Conservation (phyloP, 148 eudicot species). For the Rhododendron simsii region DNA sequence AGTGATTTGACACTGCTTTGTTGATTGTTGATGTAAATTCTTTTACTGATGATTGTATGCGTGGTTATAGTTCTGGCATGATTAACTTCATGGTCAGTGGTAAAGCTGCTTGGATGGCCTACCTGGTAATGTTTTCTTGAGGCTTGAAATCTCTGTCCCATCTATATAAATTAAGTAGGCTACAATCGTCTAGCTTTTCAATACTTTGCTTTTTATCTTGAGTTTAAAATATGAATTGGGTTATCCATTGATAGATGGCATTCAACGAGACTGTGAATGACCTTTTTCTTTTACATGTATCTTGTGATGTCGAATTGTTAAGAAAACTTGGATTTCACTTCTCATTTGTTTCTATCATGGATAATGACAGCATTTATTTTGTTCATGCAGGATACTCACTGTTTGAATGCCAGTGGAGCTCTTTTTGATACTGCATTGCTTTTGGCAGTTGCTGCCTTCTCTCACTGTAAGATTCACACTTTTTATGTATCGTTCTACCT, state of each 20-base stretch:
- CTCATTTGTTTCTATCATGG: neutral
- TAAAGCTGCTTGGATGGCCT: constrained; percentile 98
- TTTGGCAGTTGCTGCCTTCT: constrained; percentile 81
- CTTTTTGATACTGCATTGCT: constrained; percentile 91
- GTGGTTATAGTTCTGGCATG: constrained; percentile 66
- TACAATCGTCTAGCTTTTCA: neutral
- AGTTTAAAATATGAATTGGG: neutral
- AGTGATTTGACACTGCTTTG: neutral
- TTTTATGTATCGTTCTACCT: neutral
- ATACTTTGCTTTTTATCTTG: neutral
- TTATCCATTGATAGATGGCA: neutral
- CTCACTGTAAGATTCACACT: constrained; percentile 53
- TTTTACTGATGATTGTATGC: neutral
- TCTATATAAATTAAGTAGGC: neutral
- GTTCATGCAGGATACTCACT: constrained; percentile 67
- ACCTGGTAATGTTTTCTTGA: constrained; percentile 48
- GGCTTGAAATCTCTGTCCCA: neutral
- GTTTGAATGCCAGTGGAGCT: constrained; percentile 92
- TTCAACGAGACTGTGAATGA: neutral
- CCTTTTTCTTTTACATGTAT: neutral
- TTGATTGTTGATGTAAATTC: neutral
- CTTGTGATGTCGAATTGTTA: neutral
- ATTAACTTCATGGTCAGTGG: constrained; percentile 73
- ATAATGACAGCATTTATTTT: neutral
- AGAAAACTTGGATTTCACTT: neutral